A percentile compares a stretch with the other conserved stretches of the same genome.
These are phyloP conservation scores for Fomitopsis pinicola DNA, from an alignment of 1,284 basidiomycete species.

Conservation along the genomic window DNA sequence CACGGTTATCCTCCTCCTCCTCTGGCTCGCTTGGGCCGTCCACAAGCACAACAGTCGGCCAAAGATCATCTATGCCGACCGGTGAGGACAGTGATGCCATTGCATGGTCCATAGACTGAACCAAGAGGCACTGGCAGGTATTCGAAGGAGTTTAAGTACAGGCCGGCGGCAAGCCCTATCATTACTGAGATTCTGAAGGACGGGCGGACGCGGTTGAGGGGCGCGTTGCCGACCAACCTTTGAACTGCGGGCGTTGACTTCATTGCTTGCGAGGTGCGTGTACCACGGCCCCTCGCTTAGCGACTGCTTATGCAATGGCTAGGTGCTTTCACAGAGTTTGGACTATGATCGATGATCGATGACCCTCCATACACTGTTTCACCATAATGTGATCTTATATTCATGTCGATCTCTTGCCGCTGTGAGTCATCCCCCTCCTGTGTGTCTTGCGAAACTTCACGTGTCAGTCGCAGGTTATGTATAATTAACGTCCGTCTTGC, in stretches of 20 bases:
- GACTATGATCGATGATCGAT: no score
- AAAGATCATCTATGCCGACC: constrained; percentile 42
- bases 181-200: constrained; percentile 59
- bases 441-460: no score
- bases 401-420: no score
- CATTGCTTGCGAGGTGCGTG: background rate
- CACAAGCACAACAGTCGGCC: constrained; percentile 24
- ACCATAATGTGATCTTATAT: no score
- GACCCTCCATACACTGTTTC: no score
- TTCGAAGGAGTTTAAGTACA: constrained; percentile 58
- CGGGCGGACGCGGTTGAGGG: constrained; percentile 50
- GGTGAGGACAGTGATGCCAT: constrained; percentile 31
- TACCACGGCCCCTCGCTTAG: no score
- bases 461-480: no score
- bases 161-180: constrained; percentile 66
- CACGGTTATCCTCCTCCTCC: constrained; percentile 34
- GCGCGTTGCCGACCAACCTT: constrained; percentile 37
- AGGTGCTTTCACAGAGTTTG: no score
- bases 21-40: constrained; percentile 40
- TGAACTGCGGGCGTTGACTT: constrained; percentile 5
- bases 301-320: no score
- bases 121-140: constrained; percentile 37
- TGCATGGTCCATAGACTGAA: background rate
- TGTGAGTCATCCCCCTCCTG: no score
- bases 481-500: no score